Conservation (phyloP, 1,139 yeast genomes). For the Torulaspora globosa region DNA sequence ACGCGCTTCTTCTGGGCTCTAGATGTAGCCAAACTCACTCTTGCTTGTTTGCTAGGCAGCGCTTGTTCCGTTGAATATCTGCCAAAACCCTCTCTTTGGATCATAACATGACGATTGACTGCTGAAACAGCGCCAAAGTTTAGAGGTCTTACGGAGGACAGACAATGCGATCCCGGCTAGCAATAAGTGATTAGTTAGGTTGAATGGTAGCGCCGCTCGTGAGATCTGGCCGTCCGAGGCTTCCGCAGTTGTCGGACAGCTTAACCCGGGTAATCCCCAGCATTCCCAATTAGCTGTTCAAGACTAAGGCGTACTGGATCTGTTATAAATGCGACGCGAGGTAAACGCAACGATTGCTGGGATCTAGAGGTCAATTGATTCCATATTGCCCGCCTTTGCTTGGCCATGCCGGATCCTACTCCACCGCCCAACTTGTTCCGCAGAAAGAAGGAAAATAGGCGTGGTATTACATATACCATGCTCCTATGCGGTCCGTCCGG, state of each 20-base stretch:
- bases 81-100: too few species aligned
- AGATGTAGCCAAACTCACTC: too few species aligned
- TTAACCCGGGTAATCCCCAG: not conserved
- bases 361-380: conserved; percentile 3
- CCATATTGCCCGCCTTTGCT: not conserved
- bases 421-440: conserved; percentile 31
- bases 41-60: too few species aligned
- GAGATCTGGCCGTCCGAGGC: not conserved
- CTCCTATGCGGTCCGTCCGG: conserved; percentile 78
- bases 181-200: too few species aligned
- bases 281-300: too few species aligned
- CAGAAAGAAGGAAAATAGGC: conserved; percentile 67
- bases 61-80: too few species aligned
- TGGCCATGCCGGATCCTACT: conserved; percentile 4
- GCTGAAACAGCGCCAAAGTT: too few species aligned
- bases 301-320: not conserved
- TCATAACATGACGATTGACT: too few species aligned
- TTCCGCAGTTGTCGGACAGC: not conserved
- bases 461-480: conserved; percentile 77
- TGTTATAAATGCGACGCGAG: not conserved
- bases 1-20: too few species aligned
- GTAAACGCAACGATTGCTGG: not conserved
- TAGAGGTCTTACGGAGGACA: too few species aligned
- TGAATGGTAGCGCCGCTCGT: conserved; percentile 5
- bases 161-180: too few species aligned